A percentile compares a stretch with the other conserved stretches of the same genome.
Evolutionary conservation across 2,329 filamentous ascomycete genomes (phyloP).

Genomic region (Thelonectria olida): DNA sequence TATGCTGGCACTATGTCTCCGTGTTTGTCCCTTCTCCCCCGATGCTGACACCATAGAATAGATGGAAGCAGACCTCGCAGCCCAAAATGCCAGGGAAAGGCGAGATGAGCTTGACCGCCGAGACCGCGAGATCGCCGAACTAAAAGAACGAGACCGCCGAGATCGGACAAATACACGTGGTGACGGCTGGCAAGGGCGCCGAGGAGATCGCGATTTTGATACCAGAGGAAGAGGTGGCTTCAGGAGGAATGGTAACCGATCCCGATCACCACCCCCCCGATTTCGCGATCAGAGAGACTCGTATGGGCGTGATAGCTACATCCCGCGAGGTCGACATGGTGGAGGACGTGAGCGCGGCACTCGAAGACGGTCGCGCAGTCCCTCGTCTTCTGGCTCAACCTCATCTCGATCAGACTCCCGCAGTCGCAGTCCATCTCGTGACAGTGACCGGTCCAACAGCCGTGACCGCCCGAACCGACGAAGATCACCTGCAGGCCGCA

Average conservation of each 20-base stretch:
- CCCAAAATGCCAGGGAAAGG: slow-evolving; percentile 76
- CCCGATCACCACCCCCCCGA: slow-evolving; percentile 58
- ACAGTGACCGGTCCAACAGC: slow-evolving; percentile 44
- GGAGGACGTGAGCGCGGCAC: slow-evolving; percentile 54
- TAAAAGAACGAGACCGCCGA: slow-evolving; percentile 72
- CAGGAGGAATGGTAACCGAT: slow-evolving; percentile 56
- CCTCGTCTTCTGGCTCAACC: slow-evolving; percentile 47
- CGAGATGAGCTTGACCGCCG: slow-evolving; percentile 77
- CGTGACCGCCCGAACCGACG: slow-evolving; percentile 47
- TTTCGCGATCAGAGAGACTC: slow-evolving; percentile 54
- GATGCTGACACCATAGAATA: slow-evolving; percentile 43
- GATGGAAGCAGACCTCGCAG: slow-evolving; percentile 85
- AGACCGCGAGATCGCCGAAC: slow-evolving; percentile 74
- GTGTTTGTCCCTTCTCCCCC: background rate
- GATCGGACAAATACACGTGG: slow-evolving; percentile 61
- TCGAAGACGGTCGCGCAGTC: slow-evolving; percentile 37
- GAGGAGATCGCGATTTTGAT: slow-evolving; percentile 61
- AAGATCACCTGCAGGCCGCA: slow-evolving; percentile 43
- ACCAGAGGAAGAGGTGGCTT: slow-evolving; percentile 54
- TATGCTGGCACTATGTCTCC: slow-evolving; percentile 46
- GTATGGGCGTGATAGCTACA: slow-evolving; percentile 62
- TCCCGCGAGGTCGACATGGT: slow-evolving; percentile 58
- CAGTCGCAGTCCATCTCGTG: slow-evolving; percentile 43
- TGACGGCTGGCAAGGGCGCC: slow-evolving; percentile 64
- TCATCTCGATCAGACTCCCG: slow-evolving; percentile 47